Evolutionary conservation across 2,329 filamentous ascomycete genomes (phyloP).

Genomic region (Cryphonectria naterciae): DNA sequence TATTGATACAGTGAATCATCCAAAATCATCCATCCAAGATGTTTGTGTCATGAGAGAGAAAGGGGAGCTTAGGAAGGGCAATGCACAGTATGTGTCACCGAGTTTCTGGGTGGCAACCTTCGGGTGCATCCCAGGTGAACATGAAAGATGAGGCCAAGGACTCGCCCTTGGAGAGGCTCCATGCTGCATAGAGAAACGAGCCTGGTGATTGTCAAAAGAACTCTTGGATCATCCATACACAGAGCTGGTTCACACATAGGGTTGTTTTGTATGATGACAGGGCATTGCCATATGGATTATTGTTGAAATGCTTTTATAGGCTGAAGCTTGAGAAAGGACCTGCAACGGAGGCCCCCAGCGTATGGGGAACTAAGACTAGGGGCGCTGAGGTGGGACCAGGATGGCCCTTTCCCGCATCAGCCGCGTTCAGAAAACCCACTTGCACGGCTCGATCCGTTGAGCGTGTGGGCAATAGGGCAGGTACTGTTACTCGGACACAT

Average conservation of each 20-base stretch:
- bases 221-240: no score
- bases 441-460: not conserved
- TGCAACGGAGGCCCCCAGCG: not conserved
- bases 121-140: not conserved
- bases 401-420: not conserved
- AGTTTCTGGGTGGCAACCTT: not conserved
- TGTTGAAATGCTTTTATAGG: not conserved
- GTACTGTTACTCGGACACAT: not conserved
- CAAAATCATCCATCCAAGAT: not conserved
- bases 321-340: not conserved
- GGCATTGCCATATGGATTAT: not conserved
- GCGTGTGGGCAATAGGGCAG: not conserved
- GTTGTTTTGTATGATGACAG: not conserved
- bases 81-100: not conserved
- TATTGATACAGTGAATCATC: not conserved
- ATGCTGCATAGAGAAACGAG: not conserved
- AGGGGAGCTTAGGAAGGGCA: not conserved
- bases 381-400: not conserved
- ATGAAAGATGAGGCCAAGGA: not conserved
- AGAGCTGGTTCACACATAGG: no score
- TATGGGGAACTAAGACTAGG: not conserved
- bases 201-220: no score
- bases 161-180: no score
- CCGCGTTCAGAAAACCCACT: conserved; percentile 6
- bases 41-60: not conserved